Percentiles rank a stretch among this genome's conserved stretches.
phyloP scores from a whole-genome alignment of 2,329 filamentous ascomycete species.

The Verticillium zaregamsianum region DNA sequence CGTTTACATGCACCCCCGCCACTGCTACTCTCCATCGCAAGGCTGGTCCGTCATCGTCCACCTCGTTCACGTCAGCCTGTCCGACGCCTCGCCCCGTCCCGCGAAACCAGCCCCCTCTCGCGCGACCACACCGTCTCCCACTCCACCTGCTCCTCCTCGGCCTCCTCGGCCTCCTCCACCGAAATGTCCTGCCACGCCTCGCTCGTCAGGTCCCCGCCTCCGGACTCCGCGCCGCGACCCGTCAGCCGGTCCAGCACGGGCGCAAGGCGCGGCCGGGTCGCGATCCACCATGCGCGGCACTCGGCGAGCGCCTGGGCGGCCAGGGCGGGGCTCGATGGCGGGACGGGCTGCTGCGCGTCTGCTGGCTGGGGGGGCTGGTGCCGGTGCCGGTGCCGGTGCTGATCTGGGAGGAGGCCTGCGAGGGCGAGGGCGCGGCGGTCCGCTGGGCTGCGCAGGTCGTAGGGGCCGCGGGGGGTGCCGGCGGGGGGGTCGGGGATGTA shows the following conservation, averaged over 20 bases:
- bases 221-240: too few relatives aligned
- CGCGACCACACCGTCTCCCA: not conserved
- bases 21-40: too few relatives aligned
- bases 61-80: too few relatives aligned
- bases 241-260: not conserved
- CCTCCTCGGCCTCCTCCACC: slow-evolving; percentile 7
- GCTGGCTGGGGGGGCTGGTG: not conserved
- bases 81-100: not conserved
- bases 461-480: not conserved
- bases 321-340: too few relatives aligned
- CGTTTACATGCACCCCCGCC: too few relatives aligned
- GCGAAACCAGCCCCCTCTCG: not conserved
- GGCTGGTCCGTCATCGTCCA: too few relatives aligned
- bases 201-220: not conserved
- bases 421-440: not conserved
- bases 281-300: too few relatives aligned
- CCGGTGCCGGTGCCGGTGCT: too few relatives aligned
- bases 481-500: not conserved
- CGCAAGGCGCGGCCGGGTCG: too few relatives aligned
- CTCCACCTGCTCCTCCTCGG: not conserved
- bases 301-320: too few relatives aligned
- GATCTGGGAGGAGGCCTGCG: not conserved
- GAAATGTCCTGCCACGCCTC: slow-evolving; percentile 10
- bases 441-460: not conserved
- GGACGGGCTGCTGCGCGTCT: too few relatives aligned